phyloP scores from a whole-genome alignment of 768 basidiomycete species.

The Kwoniella sp. region DNA sequence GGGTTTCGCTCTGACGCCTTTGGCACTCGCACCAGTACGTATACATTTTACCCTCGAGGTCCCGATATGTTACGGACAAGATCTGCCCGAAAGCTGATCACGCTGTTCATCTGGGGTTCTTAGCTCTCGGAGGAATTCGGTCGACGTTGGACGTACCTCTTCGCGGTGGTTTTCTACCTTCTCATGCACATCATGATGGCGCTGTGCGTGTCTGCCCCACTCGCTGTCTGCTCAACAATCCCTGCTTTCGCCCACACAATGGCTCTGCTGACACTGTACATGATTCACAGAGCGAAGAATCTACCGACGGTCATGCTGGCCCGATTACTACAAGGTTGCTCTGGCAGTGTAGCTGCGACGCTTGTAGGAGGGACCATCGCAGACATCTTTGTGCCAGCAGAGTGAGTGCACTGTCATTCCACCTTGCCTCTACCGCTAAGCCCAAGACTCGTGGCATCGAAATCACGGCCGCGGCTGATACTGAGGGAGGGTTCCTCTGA shows the following conservation, averaged over 20 bases:
- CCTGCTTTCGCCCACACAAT: too few relatives aligned
- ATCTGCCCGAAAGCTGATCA: too few relatives aligned
- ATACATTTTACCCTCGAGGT: too few relatives aligned
- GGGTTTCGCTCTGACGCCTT: conserved; percentile 52
- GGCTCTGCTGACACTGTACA: neutral
- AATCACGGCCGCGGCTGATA: neutral
- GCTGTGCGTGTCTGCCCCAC: conserved; percentile 19
- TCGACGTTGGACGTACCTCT: conserved; percentile 48
- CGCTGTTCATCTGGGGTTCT: neutral
- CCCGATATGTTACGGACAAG: too few relatives aligned
- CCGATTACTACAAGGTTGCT: conserved; percentile 54
- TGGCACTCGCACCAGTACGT: conserved; percentile 43
- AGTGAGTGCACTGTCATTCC: conserved; percentile 7
- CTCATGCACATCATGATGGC: conserved; percentile 27
- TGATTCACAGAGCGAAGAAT: conserved; percentile 32
- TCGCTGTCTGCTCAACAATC: neutral
- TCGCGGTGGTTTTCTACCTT: conserved; percentile 16
- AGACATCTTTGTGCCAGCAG: conserved; percentile 52
- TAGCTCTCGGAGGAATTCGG: conserved; percentile 49
- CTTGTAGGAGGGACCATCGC: conserved; percentile 58
- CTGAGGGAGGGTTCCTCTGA: neutral
- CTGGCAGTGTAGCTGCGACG: conserved; percentile 55
- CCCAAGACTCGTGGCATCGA: neutral
- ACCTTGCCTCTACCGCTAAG: neutral
- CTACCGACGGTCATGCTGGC: conserved; percentile 54